Percentiles rank a stretch among this genome's conserved stretches.
phyloP scores from a whole-genome alignment of 768 basidiomycete genomes.

The Lyophyllum semitale region DNA sequence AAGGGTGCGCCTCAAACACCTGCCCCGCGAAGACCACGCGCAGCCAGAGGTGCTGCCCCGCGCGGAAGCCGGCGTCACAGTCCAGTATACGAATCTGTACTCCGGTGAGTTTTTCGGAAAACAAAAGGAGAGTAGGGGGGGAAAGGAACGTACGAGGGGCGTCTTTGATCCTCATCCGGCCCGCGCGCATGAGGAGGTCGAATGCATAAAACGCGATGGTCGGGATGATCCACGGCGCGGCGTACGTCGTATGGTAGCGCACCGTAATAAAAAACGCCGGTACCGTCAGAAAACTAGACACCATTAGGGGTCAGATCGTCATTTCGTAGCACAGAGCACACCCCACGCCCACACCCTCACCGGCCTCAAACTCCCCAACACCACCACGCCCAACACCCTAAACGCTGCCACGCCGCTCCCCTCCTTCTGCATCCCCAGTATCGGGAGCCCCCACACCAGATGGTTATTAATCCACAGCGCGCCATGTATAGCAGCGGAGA shows the following conservation, averaged over 20 bases:
- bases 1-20: conserved; percentile 78
- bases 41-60: conserved; percentile 78
- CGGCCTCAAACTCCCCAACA: conserved; percentile 62
- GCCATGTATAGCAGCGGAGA: conserved; percentile 56
- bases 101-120: too few species aligned
- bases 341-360: conserved; percentile 67
- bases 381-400: conserved; percentile 60
- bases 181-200: conserved; percentile 73
- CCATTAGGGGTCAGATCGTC: too few species aligned
- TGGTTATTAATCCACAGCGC: conserved; percentile 80
- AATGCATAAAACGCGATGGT: conserved; percentile 79
- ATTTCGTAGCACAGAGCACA: conserved; percentile 69
- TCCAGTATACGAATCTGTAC: conserved; percentile 5
- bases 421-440: conserved; percentile 74
- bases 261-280: conserved; percentile 68
- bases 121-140: background rate
- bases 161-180: conserved; percentile 75
- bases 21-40: conserved; percentile 62
- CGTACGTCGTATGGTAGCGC: conserved; percentile 84
- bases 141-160: conserved; percentile 56
- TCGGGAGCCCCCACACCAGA: conserved; percentile 51
- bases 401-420: conserved; percentile 73
- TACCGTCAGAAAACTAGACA: conserved; percentile 54
- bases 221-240: conserved; percentile 81
- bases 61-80: conserved; percentile 63